phyloP scores from a whole-genome alignment of 192 early-diverging fungal genomes.

The Gaertneriomyces semiglobifer region DNA sequence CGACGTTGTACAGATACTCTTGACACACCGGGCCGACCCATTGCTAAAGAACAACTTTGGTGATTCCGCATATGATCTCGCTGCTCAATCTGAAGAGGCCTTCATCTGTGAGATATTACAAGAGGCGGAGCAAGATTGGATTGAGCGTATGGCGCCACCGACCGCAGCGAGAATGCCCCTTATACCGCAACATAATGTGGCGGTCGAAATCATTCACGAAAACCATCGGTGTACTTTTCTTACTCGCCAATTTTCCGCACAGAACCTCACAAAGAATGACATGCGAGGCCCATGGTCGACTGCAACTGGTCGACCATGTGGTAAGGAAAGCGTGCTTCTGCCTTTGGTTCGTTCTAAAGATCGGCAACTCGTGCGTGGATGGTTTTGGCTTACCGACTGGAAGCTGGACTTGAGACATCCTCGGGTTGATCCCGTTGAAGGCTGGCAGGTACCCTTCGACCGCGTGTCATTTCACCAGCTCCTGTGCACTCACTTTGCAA shows the following conservation, averaged over 20 bases:
- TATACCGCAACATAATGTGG: constrained; percentile 50
- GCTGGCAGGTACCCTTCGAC: constrained; percentile 65
- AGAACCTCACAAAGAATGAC: constrained; percentile 49
- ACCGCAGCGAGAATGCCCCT: constrained; percentile 30
- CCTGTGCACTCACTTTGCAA: neutral
- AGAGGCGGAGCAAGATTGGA: constrained; percentile 44
- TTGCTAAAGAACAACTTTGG: constrained; percentile 61
- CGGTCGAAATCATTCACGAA: constrained; percentile 59
- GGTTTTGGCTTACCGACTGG: constrained; percentile 86
- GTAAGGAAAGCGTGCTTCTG: constrained; percentile 52
- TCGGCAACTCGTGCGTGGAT: constrained; percentile 37
- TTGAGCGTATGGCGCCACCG: neutral
- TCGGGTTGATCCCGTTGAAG: constrained; percentile 53
- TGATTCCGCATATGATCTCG: constrained; percentile 74
- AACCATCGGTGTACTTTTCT: constrained; percentile 61
- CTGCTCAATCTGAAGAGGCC: constrained; percentile 61
- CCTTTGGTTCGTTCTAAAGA: constrained; percentile 34
- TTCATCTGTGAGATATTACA: constrained; percentile 67
- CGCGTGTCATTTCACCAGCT: constrained; percentile 49
- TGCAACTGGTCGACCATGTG: constrained; percentile 42
- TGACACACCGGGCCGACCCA: constrained; percentile 57
- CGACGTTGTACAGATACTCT: constrained; percentile 62
- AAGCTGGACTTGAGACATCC: constrained; percentile 62
- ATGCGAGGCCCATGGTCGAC: constrained; percentile 62
- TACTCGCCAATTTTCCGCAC: constrained; percentile 51